Percentiles rank a stretch among this genome's conserved stretches.
phyloP scores from a whole-genome alignment of 345 rosid species.

The Aquilaria sinensis region DNA sequence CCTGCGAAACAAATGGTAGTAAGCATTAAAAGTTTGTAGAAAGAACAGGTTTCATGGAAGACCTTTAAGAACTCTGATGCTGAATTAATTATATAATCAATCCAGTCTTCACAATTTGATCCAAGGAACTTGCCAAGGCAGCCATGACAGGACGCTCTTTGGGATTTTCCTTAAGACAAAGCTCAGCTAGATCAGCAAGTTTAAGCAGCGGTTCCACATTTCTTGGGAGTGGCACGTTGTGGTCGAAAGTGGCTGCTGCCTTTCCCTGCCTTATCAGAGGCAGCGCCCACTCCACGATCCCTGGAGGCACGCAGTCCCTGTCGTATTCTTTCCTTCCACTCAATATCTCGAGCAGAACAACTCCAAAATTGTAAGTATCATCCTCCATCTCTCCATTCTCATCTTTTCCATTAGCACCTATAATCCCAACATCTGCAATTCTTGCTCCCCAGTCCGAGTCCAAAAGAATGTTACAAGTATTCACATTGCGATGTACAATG shows the following conservation, averaged over 20 bases:
- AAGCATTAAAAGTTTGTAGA: too few relatives aligned
- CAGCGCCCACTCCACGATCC: slow-evolving; percentile 69
- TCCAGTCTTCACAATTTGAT: slow-evolving; percentile 60
- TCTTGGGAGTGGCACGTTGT: slow-evolving; percentile 56
- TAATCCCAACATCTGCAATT: slow-evolving; percentile 74
- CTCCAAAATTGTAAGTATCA: slow-evolving; percentile 70
- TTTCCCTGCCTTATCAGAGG: slow-evolving; percentile 62
- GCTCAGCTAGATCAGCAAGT: slow-evolving; percentile 70
- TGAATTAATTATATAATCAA: slow-evolving; percentile 30
- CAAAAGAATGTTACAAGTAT: slow-evolving; percentile 69
- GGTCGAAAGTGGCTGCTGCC: slow-evolving; percentile 70
- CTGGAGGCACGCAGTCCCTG: slow-evolving; percentile 52
- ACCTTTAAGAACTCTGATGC: neutral
- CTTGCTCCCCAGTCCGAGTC: slow-evolving; percentile 82
- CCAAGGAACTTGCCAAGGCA: slow-evolving; percentile 52
- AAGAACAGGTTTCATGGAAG: too few relatives aligned
- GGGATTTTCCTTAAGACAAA: slow-evolving; percentile 55
- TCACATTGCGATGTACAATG: slow-evolving; percentile 61
- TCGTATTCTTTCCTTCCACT: slow-evolving; percentile 82
- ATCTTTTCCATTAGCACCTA: slow-evolving; percentile 52
- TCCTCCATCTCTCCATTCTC: slow-evolving; percentile 38
- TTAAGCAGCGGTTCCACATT: slow-evolving; percentile 84
- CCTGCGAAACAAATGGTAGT: too few relatives aligned
- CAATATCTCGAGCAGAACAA: slow-evolving; percentile 70
- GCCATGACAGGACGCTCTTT: slow-evolving; percentile 56